Base-by-base conservation (phyloP, 306 rosid genomes). In the Cucurbita pepo region DNA sequence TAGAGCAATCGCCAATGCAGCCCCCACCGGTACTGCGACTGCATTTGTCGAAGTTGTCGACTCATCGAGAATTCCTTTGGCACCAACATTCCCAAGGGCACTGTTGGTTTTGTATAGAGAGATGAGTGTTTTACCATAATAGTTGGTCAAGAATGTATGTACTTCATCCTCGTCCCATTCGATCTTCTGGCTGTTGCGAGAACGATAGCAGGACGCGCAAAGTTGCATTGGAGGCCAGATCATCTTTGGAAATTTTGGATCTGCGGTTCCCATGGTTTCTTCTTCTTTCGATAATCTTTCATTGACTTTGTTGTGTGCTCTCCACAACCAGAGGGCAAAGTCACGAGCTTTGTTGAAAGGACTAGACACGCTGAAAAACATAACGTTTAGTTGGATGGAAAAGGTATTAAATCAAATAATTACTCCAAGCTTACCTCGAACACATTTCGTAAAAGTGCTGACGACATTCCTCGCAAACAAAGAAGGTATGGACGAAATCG, bases 391-490 rank as follows among this genome's bases (percentile, higher is more conserved):
- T 86, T 73, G 83, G 77, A 79, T 30, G n/a, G 38, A 3, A 81
- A 51, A 73, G 61, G 11, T 62, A 72, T 56, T 75, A 58, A 19
- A 70, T 72, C 59, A 64, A 30, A 56, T 13, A 45, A 12, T 18
- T 19, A 38, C 66, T 37, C 51, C 56, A 63, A 53, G 19, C 76
- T 57, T 84, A 89, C 97, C 92, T 89, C 63, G 89, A 84, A 81
- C 99, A 94, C 96, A 88, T 91, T 51, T 83, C 61, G 75, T 85
- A 89, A 83, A 94, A 94, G 74, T 94, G 99, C 54, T 84, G 89
- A 71, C 97, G 88, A 71, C 99, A 94, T 84, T 94, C 99, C 87
- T 94, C 96, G n/a, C 99, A 94, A 34, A 86, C n/a, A 67, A 94
- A 94, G 86, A 89, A 94, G 87, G 88, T 79, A 80, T 86, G 91